phyloP scores from a whole-genome alignment of 2,329 filamentous ascomycete species.

The Drechslerella dactyloides region DNA sequence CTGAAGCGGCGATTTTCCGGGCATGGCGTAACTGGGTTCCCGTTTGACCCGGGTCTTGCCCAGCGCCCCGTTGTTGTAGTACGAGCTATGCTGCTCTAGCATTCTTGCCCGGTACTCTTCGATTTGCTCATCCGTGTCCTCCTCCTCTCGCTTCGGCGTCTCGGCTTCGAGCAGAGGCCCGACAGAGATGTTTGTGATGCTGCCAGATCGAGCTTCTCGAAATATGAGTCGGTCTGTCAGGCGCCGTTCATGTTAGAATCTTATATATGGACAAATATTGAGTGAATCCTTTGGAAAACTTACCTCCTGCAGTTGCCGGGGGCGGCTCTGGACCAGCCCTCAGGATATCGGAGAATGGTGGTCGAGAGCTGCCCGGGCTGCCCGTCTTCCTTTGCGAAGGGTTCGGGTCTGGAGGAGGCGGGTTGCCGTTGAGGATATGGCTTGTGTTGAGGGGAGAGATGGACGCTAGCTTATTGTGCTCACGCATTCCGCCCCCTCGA shows the following conservation, averaged over 20 bases:
- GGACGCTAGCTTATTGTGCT: slow-evolving; percentile 44
- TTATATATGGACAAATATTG: slow-evolving; percentile 39
- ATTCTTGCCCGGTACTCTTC: slow-evolving; percentile 47
- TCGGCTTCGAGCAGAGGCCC: slow-evolving; percentile 48
- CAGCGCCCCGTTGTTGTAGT: slow-evolving; percentile 40
- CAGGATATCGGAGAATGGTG: slow-evolving; percentile 39
- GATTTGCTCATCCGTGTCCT: slow-evolving; percentile 48
- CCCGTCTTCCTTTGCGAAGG: slow-evolving; percentile 34
- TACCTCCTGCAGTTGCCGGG: slow-evolving; percentile 44
- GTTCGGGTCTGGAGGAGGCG: slow-evolving; percentile 26
- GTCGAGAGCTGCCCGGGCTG: slow-evolving; percentile 41
- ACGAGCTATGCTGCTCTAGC: slow-evolving; percentile 47
- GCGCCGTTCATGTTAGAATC: slow-evolving; percentile 41
- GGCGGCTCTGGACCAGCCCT: slow-evolving; percentile 43
- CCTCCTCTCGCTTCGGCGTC: slow-evolving; percentile 46
- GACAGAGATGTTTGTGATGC: slow-evolving; percentile 48
- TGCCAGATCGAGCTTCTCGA: slow-evolving; percentile 45
- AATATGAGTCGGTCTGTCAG: slow-evolving; percentile 37
- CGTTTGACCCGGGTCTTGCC: slow-evolving; percentile 46
- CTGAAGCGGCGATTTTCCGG: slow-evolving; percentile 46
- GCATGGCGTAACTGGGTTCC: slow-evolving; percentile 47
- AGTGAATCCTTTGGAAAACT: slow-evolving; percentile 47
- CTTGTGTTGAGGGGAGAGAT: slow-evolving; percentile 41
- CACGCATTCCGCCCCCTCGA: slow-evolving; percentile 19
- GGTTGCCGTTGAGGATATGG: slow-evolving; percentile 36